These are phyloP conservation scores for Hypoxylon sp. DNA, from an alignment of 2,329 filamentous ascomycete genomes.

Conservation along the genomic window DNA sequence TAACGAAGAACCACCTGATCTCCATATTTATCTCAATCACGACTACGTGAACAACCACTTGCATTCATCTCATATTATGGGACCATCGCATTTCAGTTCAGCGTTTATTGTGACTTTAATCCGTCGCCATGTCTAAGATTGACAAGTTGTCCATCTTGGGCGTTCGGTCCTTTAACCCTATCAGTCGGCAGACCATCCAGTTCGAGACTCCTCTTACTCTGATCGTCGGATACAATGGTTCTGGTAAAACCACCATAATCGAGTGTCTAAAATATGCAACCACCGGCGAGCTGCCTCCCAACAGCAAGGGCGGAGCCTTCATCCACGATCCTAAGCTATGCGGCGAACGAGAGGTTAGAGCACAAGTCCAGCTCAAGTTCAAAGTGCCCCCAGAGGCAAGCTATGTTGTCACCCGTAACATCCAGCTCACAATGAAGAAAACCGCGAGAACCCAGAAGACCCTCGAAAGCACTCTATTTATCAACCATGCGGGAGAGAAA, in stretches of 20 bases:
- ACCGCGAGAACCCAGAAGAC: constrained; percentile 81
- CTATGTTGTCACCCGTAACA: constrained; percentile 85
- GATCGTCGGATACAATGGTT: constrained; percentile 97
- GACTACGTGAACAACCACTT: constrained; percentile 1
- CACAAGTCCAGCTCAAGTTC: constrained; percentile 92
- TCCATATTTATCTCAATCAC: constrained; percentile 3
- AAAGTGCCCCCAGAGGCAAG: constrained; percentile 80
- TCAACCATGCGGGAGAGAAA: constrained; percentile 83
- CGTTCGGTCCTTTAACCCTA: constrained; percentile 85
- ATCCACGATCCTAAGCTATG: constrained; percentile 96
- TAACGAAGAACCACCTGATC: background rate
- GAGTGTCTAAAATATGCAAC: constrained; percentile 99
- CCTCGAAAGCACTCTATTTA: constrained; percentile 82
- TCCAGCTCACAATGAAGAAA: constrained; percentile 91
- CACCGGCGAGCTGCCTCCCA: constrained; percentile 91
- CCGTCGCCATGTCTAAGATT: constrained; percentile 76
- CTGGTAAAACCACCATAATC: constrained; percentile 98
- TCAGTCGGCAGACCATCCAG: constrained; percentile 80
- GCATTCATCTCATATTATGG: constrained; percentile 22
- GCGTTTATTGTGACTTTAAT: constrained; percentile 23
- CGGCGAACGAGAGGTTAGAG: constrained; percentile 88
- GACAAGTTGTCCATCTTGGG: constrained; percentile 90
- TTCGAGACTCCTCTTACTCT: constrained; percentile 93
- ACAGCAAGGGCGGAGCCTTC: constrained; percentile 91
- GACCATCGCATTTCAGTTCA: constrained; percentile 20